Evolutionary conservation across 805 yeast species (phyloP), one percentile per base, ranked within the genome.

Genomic region (Starmerella davenportii): DNA sequence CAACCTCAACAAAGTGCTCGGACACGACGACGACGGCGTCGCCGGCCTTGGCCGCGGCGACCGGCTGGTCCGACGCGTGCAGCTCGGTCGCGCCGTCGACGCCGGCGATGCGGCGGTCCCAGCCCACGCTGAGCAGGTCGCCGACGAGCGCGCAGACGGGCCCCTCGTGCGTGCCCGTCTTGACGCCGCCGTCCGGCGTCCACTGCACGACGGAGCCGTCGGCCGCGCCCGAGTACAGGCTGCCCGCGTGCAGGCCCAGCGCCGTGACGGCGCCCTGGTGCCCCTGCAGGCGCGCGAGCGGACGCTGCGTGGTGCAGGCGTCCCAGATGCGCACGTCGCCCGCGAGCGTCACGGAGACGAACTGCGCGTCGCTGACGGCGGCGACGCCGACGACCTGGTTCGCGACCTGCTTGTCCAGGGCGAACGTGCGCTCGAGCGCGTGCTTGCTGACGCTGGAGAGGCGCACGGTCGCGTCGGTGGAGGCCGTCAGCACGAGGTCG

Each of bases 221-320:
- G 40, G 77, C 74, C 24, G 87, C 75, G 15, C 94, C 95, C 2
- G 85, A 68, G 42, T 62, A 58, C 7, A 73, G 38, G 3, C 17
- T 23, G 4, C 36, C n/a, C 5, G 41, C 18, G 8, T 40, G 45
- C 9, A 38, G 43, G 21, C 35, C 25, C 27, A 76, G 53, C 0
- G 84, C 68, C 1, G 94, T 81, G 40, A 87, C 69, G 13, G 84
- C 67, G 49, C 74, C 73, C 56, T 85, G 94, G 52, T 87, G 95
- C 18, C 95, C 95, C 40, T 61, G 57, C 14, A 81, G 59, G 1
- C 66, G 58, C 21, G 51, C 52, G 3, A 54, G 55, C 2, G 71
- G 68, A 29, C 47, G 42, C 1, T 49, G 45, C 5, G 49, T 14
- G 9, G 20, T 37, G 38, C 38, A 4, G 51, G 57, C 13, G 25